Conservation (phyloP, 169 alveolate genomes). For the Plasmodium billcollinsi region DNA sequence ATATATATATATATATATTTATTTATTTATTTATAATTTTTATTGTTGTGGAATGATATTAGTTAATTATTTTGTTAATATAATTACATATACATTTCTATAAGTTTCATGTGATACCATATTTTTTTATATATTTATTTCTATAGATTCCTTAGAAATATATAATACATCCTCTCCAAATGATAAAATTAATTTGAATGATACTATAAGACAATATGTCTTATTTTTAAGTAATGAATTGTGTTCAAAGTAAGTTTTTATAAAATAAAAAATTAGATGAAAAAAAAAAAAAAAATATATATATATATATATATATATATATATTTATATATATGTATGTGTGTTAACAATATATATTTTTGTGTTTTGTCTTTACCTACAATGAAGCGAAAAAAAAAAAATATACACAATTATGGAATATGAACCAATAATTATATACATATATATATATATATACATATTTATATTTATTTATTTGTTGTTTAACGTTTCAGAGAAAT, state of each 20-base stretch:
- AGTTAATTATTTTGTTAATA: too few species aligned
- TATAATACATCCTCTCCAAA: slow-evolving; percentile 19
- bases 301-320: neutral
- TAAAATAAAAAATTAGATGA: neutral
- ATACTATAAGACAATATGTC: slow-evolving; percentile 55
- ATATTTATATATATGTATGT: too few species aligned
- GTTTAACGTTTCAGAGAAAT: slow-evolving; percentile 17
- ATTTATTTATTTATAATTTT: slow-evolving; percentile 1
- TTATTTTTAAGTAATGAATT: slow-evolving; percentile 51
- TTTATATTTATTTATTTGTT: neutral
- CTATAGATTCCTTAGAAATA: slow-evolving; percentile 51
- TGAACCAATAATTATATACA: slow-evolving; percentile 4
- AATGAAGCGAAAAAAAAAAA: too few species aligned
- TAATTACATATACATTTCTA: too few species aligned
- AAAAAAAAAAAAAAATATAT: slow-evolving; percentile 3
- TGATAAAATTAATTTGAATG: slow-evolving; percentile 62
- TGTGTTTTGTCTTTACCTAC: too few species aligned
- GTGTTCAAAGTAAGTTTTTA: slow-evolving; percentile 46
- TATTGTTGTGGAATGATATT: too few species aligned
- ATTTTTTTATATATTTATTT: neutral
- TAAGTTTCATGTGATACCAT: too few species aligned
- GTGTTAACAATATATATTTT: too few species aligned
- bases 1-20: neutral
- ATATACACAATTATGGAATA: neutral
- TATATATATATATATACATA: neutral